phyloP scores from a whole-genome alignment of 75 land plant genomes.

The Isoetes taiwanensis region DNA sequence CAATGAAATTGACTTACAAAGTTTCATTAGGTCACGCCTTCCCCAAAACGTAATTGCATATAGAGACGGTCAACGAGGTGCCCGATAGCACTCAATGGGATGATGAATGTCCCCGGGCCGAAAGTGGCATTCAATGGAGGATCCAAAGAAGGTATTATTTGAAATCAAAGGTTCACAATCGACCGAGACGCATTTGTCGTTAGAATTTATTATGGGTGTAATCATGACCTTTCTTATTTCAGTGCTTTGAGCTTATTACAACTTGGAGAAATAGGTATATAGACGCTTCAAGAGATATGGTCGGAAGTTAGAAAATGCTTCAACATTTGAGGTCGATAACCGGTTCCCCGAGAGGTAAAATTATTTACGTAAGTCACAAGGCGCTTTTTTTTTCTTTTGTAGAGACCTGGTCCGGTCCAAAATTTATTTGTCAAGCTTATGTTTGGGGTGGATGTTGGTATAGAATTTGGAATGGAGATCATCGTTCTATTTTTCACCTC shows the following conservation, averaged over 20 bases:
- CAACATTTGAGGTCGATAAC: constrained; percentile 66
- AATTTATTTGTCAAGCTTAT: no score
- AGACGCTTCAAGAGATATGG: constrained; percentile 79
- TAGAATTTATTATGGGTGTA: no score
- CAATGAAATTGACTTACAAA: constrained; percentile 82
- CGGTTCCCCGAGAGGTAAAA: constrained; percentile 54
- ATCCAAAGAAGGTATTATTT: constrained; percentile 61
- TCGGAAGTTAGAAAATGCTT: constrained; percentile 72
- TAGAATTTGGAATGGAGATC: no score
- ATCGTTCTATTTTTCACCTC: no score
- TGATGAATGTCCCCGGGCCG: constrained; percentile 93
- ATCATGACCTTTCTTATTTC: neutral
- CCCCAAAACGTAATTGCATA: no score
- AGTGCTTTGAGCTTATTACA: constrained; percentile 79
- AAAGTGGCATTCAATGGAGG: constrained; percentile 95
- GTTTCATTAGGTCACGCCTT: no score
- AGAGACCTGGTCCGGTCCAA: no score
- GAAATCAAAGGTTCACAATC: neutral
- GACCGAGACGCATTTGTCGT: no score
- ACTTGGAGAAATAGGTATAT: constrained; percentile 45
- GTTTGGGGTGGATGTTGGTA: no score
- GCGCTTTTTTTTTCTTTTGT: neutral
- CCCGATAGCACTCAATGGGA: constrained; percentile 54
- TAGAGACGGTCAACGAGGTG: neutral
- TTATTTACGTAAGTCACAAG: constrained; percentile 1